These are phyloP conservation scores for Narthecium ossifragum DNA, from an alignment of 106 monocot species.

Conservation along the genomic window DNA sequence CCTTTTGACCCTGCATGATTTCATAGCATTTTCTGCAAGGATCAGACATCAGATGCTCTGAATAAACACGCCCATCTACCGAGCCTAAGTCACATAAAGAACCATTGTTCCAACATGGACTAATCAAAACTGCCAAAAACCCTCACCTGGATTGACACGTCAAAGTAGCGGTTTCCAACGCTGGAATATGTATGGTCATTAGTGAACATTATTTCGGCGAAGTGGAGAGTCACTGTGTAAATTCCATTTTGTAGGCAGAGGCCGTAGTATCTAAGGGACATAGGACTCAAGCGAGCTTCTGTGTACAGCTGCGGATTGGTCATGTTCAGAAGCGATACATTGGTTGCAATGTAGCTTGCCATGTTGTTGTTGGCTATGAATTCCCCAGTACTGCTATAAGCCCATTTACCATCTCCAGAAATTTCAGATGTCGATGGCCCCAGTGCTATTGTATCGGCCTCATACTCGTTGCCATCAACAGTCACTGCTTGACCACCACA, in stretches of 20 bases:
- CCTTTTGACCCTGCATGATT: conserved; percentile 36
- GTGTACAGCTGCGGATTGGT: conserved; percentile 28
- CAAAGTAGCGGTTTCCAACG: conserved; percentile 40
- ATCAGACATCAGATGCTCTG: too few relatives aligned
- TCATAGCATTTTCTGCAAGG: neutral
- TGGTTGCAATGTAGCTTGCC: conserved; percentile 19
- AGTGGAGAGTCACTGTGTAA: conserved; percentile 44
- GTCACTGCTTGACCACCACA: conserved; percentile 40
- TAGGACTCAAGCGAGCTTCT: conserved; percentile 32
- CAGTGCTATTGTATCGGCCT: conserved; percentile 13
- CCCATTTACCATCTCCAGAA: conserved; percentile 32
- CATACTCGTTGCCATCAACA: conserved; percentile 21
- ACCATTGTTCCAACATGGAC: neutral
- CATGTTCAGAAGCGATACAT: conserved; percentile 21
- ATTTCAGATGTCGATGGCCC: conserved; percentile 28
- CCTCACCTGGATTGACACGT: conserved; percentile 50
- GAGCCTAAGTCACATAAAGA: neutral
- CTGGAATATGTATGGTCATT: conserved; percentile 31
- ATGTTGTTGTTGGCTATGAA: conserved; percentile 15
- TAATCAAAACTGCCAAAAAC: neutral
- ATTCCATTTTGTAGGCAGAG: conserved; percentile 43
- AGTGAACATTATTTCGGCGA: conserved; percentile 49
- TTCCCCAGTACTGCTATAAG: conserved; percentile 43
- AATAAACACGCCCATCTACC: too few relatives aligned
- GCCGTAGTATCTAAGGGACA: conserved; percentile 49